Percentiles rank a stretch among this genome's conserved stretches.
These are phyloP conservation scores for Amylostereum areolatum DNA, from an alignment of 1,284 basidiomycete species.

Conservation along the genomic window DNA sequence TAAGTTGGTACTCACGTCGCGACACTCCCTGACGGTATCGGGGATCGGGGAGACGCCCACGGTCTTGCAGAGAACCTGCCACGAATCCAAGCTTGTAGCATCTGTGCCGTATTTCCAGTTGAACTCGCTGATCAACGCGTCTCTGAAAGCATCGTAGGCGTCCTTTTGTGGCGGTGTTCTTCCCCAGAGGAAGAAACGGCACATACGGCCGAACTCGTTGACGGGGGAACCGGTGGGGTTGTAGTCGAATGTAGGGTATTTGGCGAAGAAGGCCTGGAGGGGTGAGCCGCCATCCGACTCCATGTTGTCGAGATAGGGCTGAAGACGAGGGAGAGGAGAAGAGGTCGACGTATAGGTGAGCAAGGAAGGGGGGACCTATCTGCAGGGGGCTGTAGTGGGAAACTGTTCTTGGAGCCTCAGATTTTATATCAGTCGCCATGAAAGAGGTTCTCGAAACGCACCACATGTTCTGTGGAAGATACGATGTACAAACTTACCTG, in stretches of 20 bases:
- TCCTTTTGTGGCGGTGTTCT: neutral
- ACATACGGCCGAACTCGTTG: conserved; percentile 12
- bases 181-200: neutral
- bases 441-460: too few species aligned
- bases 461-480: too few species aligned
- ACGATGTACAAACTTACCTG: too few species aligned
- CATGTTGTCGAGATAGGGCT: too few species aligned
- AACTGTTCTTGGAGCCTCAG: too few species aligned
- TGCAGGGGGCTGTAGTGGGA: too few species aligned
- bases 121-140: conserved; percentile 26
- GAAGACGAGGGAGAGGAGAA: too few species aligned
- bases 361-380: too few species aligned
- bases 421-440: too few species aligned
- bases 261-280: conserved; percentile 10
- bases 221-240: conserved; percentile 4
- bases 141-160: conserved; percentile 12
- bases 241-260: conserved; percentile 10
- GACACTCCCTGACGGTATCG: conserved; percentile 18
- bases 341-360: too few species aligned
- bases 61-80: conserved; percentile 23
- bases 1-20: too few species aligned
- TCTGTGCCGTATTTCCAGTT: conserved; percentile 25
- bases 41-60: conserved; percentile 18
- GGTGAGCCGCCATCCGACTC: neutral
- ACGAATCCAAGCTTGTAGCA: conserved; percentile 19